Evolutionary conservation across 441 rosid genomes (phyloP).

Genomic region (Brassica balearica): DNA sequence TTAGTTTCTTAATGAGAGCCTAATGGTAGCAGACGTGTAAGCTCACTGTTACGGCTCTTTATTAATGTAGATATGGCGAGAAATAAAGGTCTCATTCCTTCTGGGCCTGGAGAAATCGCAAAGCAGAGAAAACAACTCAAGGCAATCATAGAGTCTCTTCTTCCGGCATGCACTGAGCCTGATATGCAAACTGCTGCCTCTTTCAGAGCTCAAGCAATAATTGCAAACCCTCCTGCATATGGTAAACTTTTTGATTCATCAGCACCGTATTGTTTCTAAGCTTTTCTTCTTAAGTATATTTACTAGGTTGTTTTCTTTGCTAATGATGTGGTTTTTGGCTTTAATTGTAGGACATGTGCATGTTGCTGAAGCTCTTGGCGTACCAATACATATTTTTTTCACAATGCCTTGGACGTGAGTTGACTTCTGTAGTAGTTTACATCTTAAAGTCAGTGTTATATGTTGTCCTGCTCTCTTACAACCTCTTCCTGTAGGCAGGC

Average conservation of each 20-base stretch:
- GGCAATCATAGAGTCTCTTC: conserved; percentile 95
- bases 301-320: conserved; percentile 7
- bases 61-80: conserved; percentile 85
- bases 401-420: conserved; percentile 99
- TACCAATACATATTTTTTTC: conserved; percentile 96
- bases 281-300: conserved; percentile 3
- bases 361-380: conserved; percentile 98
- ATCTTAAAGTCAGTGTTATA: not conserved
- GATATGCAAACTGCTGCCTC: conserved; percentile 75
- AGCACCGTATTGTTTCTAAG: conserved; percentile 8
- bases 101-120: conserved; percentile 93
- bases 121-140: conserved; percentile 88
- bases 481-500: conserved; percentile 88
- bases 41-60: not conserved
- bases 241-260: conserved; percentile 22
- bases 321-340: conserved; percentile 26
- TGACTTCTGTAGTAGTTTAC: conserved; percentile 37
- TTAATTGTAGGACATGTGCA: conserved; percentile 85
- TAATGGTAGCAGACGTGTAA: not conserved
- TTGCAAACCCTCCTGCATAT: conserved; percentile 98
- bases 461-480: conserved; percentile 56
- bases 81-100: conserved; percentile 96
- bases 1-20: conserved; percentile 13
- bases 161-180: conserved; percentile 93
- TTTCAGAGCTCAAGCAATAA: conserved; percentile 96